phyloP scores from a whole-genome alignment of 371 early-diverging fungal species.

The Syncephalastrum contaminatum region DNA sequence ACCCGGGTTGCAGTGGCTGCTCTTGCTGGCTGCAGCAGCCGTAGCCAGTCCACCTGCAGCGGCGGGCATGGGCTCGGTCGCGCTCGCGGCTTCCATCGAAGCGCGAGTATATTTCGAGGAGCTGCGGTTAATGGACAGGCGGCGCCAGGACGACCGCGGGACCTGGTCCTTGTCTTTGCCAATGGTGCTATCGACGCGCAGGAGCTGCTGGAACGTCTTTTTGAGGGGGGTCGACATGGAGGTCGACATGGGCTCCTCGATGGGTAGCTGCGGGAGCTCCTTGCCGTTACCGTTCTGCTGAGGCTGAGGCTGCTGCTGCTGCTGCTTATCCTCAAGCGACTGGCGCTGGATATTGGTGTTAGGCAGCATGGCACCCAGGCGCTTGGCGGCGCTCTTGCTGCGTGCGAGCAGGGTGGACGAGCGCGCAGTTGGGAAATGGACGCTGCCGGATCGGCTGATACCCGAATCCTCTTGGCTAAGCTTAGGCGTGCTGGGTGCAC shows the following conservation, averaged over 20 bases:
- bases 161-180: constrained; percentile 5
- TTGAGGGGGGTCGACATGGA: constrained; percentile 21
- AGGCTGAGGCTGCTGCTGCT: neutral
- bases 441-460: constrained; percentile 13
- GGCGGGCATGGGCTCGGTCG: constrained; percentile 10
- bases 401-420: constrained; percentile 16
- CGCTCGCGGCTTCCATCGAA: constrained; percentile 16
- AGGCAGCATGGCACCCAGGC: constrained; percentile 13
- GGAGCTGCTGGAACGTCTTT: constrained; percentile 18
- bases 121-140: constrained; percentile 15
- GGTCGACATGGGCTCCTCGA: constrained; percentile 6
- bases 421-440: constrained; percentile 12
- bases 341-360: constrained; percentile 14
- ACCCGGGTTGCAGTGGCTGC: neutral
- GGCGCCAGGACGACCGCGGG: constrained; percentile 14
- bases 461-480: constrained; percentile 1
- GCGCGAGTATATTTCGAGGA: constrained; percentile 8
- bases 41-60: neutral
- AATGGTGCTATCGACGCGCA: constrained; percentile 1
- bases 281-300: neutral
- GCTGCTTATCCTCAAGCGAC: constrained; percentile 8
- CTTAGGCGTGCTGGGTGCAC: constrained; percentile 14
- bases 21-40: constrained; percentile 1
- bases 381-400: constrained; percentile 25
- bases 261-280: constrained; percentile 5